phyloP scores from a whole-genome alignment of 805 yeast species.

The Pichia rugopelliculosa region DNA sequence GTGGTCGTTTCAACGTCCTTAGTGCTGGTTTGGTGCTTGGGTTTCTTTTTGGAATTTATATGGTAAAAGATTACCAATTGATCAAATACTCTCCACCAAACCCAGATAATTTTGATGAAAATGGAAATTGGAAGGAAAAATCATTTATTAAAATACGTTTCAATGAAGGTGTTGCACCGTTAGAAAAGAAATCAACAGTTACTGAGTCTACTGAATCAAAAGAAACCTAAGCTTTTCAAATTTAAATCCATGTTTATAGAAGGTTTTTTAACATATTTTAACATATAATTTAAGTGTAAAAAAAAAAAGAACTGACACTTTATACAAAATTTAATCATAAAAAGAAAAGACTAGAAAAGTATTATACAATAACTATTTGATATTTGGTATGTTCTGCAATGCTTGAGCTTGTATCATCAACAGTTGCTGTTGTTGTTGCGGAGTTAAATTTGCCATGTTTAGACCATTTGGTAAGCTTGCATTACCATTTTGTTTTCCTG shows the following conservation, averaged over 20 bases:
- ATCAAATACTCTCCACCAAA: conserved; percentile 35
- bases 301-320: conserved; percentile 15
- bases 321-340: too few relatives aligned
- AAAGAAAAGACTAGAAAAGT: too few relatives aligned
- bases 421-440: conserved; percentile 8
- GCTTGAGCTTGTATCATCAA: conserved; percentile 3
- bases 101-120: conserved; percentile 30
- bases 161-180: conserved; percentile 30
- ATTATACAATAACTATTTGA: background rate
- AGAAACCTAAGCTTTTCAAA: background rate
- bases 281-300: conserved; percentile 19
- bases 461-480: background rate
- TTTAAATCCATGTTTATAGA: background rate
- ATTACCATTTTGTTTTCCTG: conserved; percentile 7
- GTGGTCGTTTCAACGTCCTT: conserved; percentile 25
- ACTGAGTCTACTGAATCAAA: background rate
- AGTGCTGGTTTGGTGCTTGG: conserved; percentile 23
- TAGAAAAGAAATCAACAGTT: conserved; percentile 25
- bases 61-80: conserved; percentile 29
- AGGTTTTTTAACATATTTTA: too few relatives aligned
- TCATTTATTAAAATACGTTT: conserved; percentile 30
- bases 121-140: conserved; percentile 32
- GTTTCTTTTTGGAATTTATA: conserved; percentile 21
- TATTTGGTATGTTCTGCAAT: background rate
- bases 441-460: background rate